phyloP scores from a whole-genome alignment of 2,329 filamentous ascomycete genomes.

The Aspergillus brasiliensis region DNA sequence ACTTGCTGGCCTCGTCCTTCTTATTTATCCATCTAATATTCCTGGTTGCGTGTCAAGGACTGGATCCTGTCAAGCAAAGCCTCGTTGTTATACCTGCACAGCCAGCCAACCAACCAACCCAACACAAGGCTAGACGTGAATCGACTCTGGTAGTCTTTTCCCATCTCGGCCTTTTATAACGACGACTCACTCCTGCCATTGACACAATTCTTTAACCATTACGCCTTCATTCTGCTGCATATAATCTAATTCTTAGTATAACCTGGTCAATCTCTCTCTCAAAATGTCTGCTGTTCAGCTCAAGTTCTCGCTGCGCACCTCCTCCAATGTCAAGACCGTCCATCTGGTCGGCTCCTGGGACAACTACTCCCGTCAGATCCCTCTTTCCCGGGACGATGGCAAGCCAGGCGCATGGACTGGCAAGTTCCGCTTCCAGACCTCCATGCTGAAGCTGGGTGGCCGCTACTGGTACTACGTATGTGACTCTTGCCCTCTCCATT shows the following conservation, averaged over 20 bases:
- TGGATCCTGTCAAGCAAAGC: slow-evolving; percentile 30
- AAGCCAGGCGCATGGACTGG: slow-evolving; percentile 94
- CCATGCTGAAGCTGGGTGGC: slow-evolving; percentile 81
- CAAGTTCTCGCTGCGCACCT: slow-evolving; percentile 94
- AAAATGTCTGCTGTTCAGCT: slow-evolving; percentile 87
- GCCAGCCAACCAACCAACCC: slow-evolving; percentile 21
- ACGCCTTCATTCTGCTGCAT: slow-evolving; percentile 19
- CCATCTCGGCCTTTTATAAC: slow-evolving; percentile 16
- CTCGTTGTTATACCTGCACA: slow-evolving; percentile 16
- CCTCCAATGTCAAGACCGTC: slow-evolving; percentile 93
- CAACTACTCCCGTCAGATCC: slow-evolving; percentile 91
- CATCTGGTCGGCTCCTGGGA: slow-evolving; percentile 98
- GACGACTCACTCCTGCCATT: slow-evolving; percentile 20
- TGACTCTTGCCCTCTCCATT: slow-evolving; percentile 15
- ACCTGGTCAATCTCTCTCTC: slow-evolving; percentile 32
- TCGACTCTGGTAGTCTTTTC: slow-evolving; percentile 34
- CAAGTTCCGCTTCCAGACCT: slow-evolving; percentile 91
- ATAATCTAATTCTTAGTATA: slow-evolving; percentile 36
- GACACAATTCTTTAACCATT: slow-evolving; percentile 25
- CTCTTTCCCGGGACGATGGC: slow-evolving; percentile 83
- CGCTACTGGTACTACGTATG: slow-evolving; percentile 97
- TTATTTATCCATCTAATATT: slow-evolving; percentile 22
- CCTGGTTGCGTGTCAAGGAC: slow-evolving; percentile 34
- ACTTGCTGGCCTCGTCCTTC: slow-evolving; percentile 26
- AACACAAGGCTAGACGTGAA: slow-evolving; percentile 16